Evolutionary conservation across 192 early-diverging fungal genomes (phyloP), one percentile per base, ranked within the genome.

Genomic region (Obelidium mucronatum): DNA sequence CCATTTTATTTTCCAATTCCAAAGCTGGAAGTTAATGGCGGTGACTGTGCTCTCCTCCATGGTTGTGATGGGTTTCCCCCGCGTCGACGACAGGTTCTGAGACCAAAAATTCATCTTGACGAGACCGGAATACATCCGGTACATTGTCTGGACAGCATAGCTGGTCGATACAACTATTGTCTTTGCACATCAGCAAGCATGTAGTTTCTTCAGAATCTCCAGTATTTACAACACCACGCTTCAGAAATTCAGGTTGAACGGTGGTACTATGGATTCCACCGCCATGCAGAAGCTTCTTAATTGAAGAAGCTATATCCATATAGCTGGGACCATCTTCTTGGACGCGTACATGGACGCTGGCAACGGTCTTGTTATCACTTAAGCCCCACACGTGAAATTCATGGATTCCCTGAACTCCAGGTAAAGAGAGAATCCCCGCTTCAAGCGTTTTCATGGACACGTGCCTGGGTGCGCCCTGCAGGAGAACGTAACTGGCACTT

Each of bases 351-450:
- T 98, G 96, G n/a, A 95, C 88, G 1, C 92, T 93, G 0, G 92
- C 92, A 36, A 96, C 86, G 63, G 85, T 86, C 73, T 96, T 94
- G 65, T 87, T 91, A 62, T 95, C 93, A 34, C 91, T 93, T 73
- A 97, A 80, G 79, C 94, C 91, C 94, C 95, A 98, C 33, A 98
- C 91, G 77, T 98, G 96, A 26, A 98, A 73, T 69, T 98, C 96
- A 73, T 98, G 96, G 52, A 96, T 84, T 15, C 88, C 92, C 1
- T 91, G 40, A 3, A 97, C 90, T 0, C 87, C 82, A 62, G 78
- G 72, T 53, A 97, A 80, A 34, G 88, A 86, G n/a, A 73, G 44
- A 30, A 87, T 78, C 31, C 78, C 75, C 22, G 61, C 73, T 40
- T 88, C 88, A 24, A 98, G 82, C 56, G 80, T 71, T 1, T 91